Evolutionary conservation across 805 yeast genomes (phyloP).

Genomic region (Teunomyces panamensis): DNA sequence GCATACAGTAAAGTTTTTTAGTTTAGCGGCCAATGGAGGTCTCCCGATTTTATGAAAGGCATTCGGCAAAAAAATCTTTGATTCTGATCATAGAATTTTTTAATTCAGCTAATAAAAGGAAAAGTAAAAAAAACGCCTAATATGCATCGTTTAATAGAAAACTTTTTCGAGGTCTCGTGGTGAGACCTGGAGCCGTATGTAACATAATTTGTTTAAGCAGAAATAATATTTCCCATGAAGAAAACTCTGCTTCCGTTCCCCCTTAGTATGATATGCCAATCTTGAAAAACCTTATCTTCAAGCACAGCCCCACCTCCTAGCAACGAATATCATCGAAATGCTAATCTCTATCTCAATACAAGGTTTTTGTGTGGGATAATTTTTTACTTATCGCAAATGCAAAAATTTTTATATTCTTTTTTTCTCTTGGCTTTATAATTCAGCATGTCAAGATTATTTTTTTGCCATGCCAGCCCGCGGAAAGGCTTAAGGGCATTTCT

Average conservation of each 20-base stretch:
- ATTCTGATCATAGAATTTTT: background rate
- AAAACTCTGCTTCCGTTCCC: no score
- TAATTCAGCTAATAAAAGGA: background rate
- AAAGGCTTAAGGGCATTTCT: background rate
- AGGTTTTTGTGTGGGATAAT: background rate
- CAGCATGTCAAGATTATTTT: background rate
- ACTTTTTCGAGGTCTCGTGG: background rate
- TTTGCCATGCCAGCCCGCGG: background rate
- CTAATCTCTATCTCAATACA: background rate
- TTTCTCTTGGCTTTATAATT: background rate
- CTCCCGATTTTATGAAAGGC: background rate
- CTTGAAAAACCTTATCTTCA: no score
- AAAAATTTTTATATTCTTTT: background rate
- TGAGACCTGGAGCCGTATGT: background rate
- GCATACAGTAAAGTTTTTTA: background rate
- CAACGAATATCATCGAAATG: background rate
- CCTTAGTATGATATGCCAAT: no score
- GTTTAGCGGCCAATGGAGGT: background rate
- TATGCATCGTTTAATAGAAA: background rate
- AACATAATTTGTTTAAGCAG: background rate
- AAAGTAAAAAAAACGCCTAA: background rate
- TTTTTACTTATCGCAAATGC: background rate
- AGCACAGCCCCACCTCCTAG: background rate
- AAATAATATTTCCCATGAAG: background rate
- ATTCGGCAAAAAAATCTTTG: background rate